Evolutionary conservation across 2,329 filamentous ascomycete species (phyloP), one percentile per base, ranked within the genome.

Genomic region (Scedosporium dehoogii): DNA sequence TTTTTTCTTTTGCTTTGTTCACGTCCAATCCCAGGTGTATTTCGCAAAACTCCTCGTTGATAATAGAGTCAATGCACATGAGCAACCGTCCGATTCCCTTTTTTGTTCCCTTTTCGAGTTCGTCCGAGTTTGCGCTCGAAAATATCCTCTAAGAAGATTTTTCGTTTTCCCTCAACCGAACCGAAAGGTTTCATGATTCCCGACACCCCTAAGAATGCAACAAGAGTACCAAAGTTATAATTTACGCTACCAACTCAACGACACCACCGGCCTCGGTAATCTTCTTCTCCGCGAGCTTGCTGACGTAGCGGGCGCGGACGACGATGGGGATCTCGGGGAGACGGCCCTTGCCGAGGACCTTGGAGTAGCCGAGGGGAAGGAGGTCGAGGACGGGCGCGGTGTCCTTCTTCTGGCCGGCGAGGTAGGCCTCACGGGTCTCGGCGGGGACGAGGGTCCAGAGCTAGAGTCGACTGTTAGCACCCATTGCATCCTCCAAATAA

Each of bases 361-460:
- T 99, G 76, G 92, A 90, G 88, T 97, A 99, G 72, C 96, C 94
- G 79, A 96, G 89, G 73, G 92, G 85, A 68, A 97, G 89, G 78
- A 99, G 91, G 83, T 99, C 93, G 83, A 99, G 88, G 75, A 99
- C 94, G 76, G 94, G 94, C 68, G 93, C 92, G 77, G 90, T 96
- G 79, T 96, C 91, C 78, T 86, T 87, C 81, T 91, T 91, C 70
- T 78, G 76, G 78, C 89, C 86, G 73, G 80, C 79, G 74, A 97
- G 78, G 86, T 97, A 97, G 79, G 91, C 87, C 59, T 96, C 92
- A 74, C 96, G 93, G 78, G 91, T 87, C 82, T 99, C 94, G 70
- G 81, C 79, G 75, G 96, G 94, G 76, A 99, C 87, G 74, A 99
- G 91, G 65, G 92, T 89, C 91, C 92, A 96, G 70, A 99, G 89